phyloP scores from a whole-genome alignment of 495 filamentous ascomycete species.

The Aspergillus bridgeri region DNA sequence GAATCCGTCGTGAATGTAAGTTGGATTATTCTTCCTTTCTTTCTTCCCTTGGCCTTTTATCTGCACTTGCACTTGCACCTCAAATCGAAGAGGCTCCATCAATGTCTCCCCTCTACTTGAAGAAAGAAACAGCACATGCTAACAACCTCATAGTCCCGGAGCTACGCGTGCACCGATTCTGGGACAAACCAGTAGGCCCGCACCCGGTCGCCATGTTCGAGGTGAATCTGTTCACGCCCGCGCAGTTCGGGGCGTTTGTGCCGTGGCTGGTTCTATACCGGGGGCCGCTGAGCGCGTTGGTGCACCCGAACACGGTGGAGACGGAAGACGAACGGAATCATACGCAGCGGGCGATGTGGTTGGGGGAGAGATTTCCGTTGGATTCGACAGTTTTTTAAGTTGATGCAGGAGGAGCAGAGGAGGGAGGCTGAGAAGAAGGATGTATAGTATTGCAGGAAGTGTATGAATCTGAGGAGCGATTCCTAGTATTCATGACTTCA shows the following conservation, averaged over 20 bases:
- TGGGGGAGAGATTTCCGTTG: constrained; percentile 71
- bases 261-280: constrained; percentile 81
- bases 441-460: background rate
- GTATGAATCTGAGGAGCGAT: too few species aligned
- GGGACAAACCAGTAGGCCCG: constrained; percentile 73
- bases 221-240: constrained; percentile 80
- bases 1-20: constrained; percentile 73
- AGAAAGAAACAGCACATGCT: background rate
- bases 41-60: background rate
- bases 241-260: constrained; percentile 84
- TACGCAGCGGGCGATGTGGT: constrained; percentile 78
- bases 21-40: background rate
- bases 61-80: too few species aligned
- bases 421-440: constrained; percentile 13
- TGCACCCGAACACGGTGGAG: constrained; percentile 75
- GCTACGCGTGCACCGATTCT: constrained; percentile 75
- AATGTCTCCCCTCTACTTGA: background rate
- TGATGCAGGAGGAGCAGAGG: constrained; percentile 31
- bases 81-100: too few species aligned
- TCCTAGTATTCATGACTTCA: too few species aligned
- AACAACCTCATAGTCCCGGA: constrained; percentile 62
- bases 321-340: constrained; percentile 61
- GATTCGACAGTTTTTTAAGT: constrained; percentile 61
- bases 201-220: constrained; percentile 88
- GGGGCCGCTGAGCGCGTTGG: constrained; percentile 71